Base-by-base conservation (phyloP, 306 rosid genomes). In the Begonia loranthoides region DNA sequence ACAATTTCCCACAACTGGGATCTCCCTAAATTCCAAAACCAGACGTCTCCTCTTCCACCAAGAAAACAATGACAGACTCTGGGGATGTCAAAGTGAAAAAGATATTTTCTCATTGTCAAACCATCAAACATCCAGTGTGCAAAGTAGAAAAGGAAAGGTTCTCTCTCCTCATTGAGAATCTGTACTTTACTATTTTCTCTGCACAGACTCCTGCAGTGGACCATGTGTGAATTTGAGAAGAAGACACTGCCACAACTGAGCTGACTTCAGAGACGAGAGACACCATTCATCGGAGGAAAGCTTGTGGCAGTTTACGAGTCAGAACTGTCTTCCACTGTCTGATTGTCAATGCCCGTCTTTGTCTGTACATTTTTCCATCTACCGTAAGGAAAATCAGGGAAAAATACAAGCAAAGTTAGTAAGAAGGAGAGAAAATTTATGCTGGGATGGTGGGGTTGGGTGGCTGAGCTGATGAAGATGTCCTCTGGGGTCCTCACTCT, bases 121-220 rank as follows among this genome's bases (percentile, higher is more conserved):
- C 10, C 13, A 43, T 11, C 13, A n/a, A 43, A n/a, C 15, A 43
- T 5, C 47, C 15, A 12, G 47, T 4, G 47, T 43, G 15, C 47
- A 43, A 43, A 6, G 47, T n/a, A 43, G 47, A 60, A 47, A 71
- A 71, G 60, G 71, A 74, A 71, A 65, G 66, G 76, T 73, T 73
- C 70, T 58, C 61, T 58, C 38, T 73, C 73, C 64, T 41, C 54
- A n/a, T 9, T 43, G 49, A 55, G 66, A 67, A 65, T 73, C 73
- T 41, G 13, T 65, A 17, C 47, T 64, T 56, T 43, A 67, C 36
- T 54, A 48, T 57, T 17, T 56, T 17, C n/a, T 22, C 15, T 19
- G 19, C 17, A 56, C 19, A 41, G 24, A 12, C 48, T 16, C 12
- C 8, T 33, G 22, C n/a, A 28, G 39, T 24, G 22, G 55, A 1